Evolutionary conservation across 768 basidiomycete species (phyloP).

Genomic region (Leccinum subgranulosum): DNA sequence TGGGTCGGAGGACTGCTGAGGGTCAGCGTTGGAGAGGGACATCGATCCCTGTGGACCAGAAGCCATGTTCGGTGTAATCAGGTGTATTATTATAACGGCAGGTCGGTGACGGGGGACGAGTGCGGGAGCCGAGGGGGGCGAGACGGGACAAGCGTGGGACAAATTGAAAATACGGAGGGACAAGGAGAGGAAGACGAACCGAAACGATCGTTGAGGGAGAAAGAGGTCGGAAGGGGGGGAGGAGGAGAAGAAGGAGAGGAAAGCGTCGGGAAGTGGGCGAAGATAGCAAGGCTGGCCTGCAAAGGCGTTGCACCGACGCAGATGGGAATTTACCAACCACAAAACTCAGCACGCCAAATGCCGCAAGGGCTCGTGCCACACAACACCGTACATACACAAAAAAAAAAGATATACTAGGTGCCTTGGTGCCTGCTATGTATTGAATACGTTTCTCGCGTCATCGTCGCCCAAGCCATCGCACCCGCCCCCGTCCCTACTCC

Average conservation of each 20-base stretch:
- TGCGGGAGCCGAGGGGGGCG: background rate
- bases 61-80: slow-evolving; percentile 17
- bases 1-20: slow-evolving; percentile 30
- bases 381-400: background rate
- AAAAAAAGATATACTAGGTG: no score
- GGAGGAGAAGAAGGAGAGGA: background rate
- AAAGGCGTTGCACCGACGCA: slow-evolving; percentile 29
- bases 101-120: background rate
- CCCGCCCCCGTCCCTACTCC: no score
- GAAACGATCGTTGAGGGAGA: background rate
- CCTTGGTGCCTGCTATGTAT: no score
- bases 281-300: slow-evolving; percentile 26
- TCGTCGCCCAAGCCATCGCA: no score
- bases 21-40: slow-evolving; percentile 12
- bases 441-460: no score
- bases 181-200: background rate
- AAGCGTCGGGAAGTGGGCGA: slow-evolving; percentile 14
- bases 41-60: slow-evolving; percentile 26
- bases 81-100: background rate
- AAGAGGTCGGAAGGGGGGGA: background rate
- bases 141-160: background rate
- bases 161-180: background rate
- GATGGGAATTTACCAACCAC: slow-evolving; percentile 34
- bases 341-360: slow-evolving; percentile 34
- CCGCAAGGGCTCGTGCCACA: slow-evolving; percentile 10